Percentiles rank a stretch among this genome's conserved stretches.
Conservation (phyloP, 768 basidiomycete species). For the Cyclocybe cylindracea region DNA sequence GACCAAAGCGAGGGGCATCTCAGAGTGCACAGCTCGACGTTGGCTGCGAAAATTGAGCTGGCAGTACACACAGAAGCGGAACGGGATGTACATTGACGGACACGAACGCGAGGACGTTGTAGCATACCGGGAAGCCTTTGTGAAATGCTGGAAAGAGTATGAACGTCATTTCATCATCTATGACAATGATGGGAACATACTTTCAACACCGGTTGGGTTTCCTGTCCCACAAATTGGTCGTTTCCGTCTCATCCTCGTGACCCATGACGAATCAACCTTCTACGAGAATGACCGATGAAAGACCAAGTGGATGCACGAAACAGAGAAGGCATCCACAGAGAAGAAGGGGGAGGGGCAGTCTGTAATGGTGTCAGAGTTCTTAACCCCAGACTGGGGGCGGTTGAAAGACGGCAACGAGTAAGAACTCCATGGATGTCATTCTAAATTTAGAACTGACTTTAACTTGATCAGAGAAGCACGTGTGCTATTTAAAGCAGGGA, state of each 20-base stretch:
- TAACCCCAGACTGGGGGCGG: too few relatives aligned
- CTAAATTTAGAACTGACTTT: too few relatives aligned
- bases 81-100: conserved; percentile 36
- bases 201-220: conserved; percentile 10
- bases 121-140: conserved; percentile 27
- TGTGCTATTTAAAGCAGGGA: conserved; percentile 23
- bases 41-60: conserved; percentile 34
- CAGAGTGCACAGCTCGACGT: conserved; percentile 21
- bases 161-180: conserved; percentile 18
- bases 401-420: too few relatives aligned
- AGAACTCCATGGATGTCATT: too few relatives aligned
- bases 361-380: too few relatives aligned
- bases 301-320: conserved; percentile 27
- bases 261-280: conserved; percentile 41
- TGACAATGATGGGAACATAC: conserved; percentile 24
- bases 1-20: conserved; percentile 14
- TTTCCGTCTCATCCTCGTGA: conserved; percentile 19
- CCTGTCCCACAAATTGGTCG: conserved; percentile 10
- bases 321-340: too few relatives aligned
- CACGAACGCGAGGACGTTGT: conserved; percentile 38
- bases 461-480: too few relatives aligned
- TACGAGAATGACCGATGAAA: conserved; percentile 34
- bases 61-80: conserved; percentile 23
- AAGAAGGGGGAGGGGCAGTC: too few relatives aligned
- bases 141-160: conserved; percentile 23